Evolutionary conservation across 805 yeast species (phyloP).

Genomic region (Kuraishia floccosa): DNA sequence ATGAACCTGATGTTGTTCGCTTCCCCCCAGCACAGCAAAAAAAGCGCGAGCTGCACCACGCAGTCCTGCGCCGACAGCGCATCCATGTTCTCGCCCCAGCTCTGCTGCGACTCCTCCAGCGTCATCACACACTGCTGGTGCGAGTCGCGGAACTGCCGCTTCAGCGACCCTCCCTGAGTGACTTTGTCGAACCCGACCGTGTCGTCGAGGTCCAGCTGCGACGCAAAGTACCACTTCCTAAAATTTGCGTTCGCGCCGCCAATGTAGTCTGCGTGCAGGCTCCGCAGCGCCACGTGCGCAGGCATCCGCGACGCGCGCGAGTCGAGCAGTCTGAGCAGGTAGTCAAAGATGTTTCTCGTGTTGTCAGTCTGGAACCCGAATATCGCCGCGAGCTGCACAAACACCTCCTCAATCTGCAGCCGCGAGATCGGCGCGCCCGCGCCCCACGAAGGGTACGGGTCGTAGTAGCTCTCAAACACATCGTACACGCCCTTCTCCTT

Average conservation of each 20-base stretch:
- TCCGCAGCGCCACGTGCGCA: conserved; percentile 39
- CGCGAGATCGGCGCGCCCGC: conserved; percentile 34
- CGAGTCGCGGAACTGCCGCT: conserved; percentile 5
- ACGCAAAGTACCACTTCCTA: conserved; percentile 69
- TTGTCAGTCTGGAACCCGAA: conserved; percentile 67
- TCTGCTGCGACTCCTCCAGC: conserved; percentile 30
- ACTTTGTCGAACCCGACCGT: conserved; percentile 23
- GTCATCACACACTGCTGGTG: conserved; percentile 7
- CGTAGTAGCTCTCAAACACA: conserved; percentile 28
- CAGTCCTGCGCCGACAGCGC: conserved; percentile 39
- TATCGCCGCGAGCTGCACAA: conserved; percentile 35
- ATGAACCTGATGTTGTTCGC: conserved; percentile 77
- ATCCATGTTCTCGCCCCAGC: conserved; percentile 43
- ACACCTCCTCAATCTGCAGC: conserved; percentile 44
- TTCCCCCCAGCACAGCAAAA: conserved; percentile 80
- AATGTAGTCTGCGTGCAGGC: conserved; percentile 65
- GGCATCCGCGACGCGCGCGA: conserved; percentile 60
- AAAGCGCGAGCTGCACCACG: conserved; percentile 54
- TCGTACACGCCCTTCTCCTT: conserved; percentile 30
- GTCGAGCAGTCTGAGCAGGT: conserved; percentile 48
- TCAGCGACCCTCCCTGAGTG: conserved; percentile 13
- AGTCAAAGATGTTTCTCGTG: conserved; percentile 56
- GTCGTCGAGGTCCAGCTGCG: conserved; percentile 54
- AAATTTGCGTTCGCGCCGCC: conserved; percentile 63
- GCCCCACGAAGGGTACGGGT: conserved; percentile 47